phyloP scores from a whole-genome alignment of 1,139 yeast genomes.

The Geotrichum cucujoidarum region DNA sequence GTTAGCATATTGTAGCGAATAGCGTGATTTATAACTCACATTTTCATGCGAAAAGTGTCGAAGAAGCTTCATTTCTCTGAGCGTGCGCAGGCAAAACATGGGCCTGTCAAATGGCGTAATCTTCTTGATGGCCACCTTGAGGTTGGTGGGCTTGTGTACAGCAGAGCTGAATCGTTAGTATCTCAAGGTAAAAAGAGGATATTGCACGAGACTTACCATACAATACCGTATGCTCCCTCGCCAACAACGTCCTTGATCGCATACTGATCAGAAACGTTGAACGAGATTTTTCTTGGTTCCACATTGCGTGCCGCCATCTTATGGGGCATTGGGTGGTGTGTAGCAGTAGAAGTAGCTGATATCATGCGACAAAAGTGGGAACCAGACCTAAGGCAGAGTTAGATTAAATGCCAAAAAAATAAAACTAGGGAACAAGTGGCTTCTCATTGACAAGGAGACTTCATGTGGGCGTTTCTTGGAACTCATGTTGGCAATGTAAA shows the following conservation, averaged over 20 bases:
- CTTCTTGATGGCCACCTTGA: conserved; percentile 90
- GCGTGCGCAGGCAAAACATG: conserved; percentile 84
- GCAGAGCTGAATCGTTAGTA: conserved; percentile 49
- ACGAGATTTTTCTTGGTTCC: conserved; percentile 52
- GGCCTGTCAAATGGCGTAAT: conserved; percentile 90
- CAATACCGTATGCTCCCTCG: conserved; percentile 98
- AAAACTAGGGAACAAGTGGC: no score
- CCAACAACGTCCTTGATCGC: conserved; percentile 83
- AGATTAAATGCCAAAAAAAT: conserved; percentile 1
- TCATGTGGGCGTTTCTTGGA: no score
- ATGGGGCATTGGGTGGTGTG: neutral
- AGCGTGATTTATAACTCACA: conserved; percentile 50
- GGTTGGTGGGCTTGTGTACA: conserved; percentile 77
- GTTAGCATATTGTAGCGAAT: conserved; percentile 69
- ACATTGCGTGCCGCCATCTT: conserved; percentile 2
- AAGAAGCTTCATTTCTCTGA: conserved; percentile 81
- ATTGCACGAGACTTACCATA: conserved; percentile 57
- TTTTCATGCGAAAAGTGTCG: conserved; percentile 90
- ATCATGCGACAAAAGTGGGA: neutral
- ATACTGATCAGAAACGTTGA: conserved; percentile 84
- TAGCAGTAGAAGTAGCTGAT: neutral
- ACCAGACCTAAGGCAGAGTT: neutral
- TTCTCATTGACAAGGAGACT: no score
- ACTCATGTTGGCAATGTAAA: no score
- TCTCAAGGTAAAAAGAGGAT: conserved; percentile 10